Evolutionary conservation across 1,284 basidiomycete genomes (phyloP).

Genomic region (Inonotus hispidus): DNA sequence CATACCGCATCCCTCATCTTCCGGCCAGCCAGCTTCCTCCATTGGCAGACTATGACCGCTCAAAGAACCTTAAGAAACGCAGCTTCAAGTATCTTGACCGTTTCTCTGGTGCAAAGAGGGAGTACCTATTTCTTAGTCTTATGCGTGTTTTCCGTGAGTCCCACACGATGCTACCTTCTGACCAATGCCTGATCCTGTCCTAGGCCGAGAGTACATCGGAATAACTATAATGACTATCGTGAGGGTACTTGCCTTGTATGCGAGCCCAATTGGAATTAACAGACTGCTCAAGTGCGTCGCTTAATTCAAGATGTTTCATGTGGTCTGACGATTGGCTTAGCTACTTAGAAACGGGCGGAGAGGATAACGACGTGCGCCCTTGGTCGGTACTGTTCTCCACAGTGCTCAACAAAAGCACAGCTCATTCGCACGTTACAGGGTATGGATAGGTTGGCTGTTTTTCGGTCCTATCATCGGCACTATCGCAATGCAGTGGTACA

Average conservation of each 20-base stretch:
- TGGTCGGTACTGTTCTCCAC: slow-evolving; percentile 25
- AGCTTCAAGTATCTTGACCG: slow-evolving; percentile 43
- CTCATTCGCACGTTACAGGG: slow-evolving; percentile 24
- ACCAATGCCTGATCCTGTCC: background rate
- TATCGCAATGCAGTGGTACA: slow-evolving; percentile 42
- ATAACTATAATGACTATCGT: slow-evolving; percentile 19
- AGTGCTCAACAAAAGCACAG: slow-evolving; percentile 27
- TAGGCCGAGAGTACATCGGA: slow-evolving; percentile 19
- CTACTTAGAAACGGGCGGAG: slow-evolving; percentile 39
- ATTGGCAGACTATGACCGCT: slow-evolving; percentile 52
- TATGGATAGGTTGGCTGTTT: slow-evolving; percentile 63
- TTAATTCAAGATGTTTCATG: slow-evolving; percentile 4
- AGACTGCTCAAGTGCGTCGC: slow-evolving; percentile 30
- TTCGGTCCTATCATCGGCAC: slow-evolving; percentile 46
- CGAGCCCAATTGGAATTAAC: slow-evolving; percentile 43
- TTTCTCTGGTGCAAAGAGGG: slow-evolving; percentile 28
- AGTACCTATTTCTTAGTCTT: slow-evolving; percentile 31
- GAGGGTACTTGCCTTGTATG: slow-evolving; percentile 27
- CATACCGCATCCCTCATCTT: slow-evolving; percentile 39
- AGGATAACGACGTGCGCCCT: slow-evolving; percentile 34
- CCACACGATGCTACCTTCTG: background rate
- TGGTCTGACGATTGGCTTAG: slow-evolving; percentile 20
- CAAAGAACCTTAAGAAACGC: slow-evolving; percentile 31
- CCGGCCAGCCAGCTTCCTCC: slow-evolving; percentile 46
- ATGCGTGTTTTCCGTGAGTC: slow-evolving; percentile 24